Percentiles rank a stretch among this genome's conserved stretches.
Conservation (phyloP, 2,329 filamentous ascomycete genomes). For the Trichoderma polysporum region DNA sequence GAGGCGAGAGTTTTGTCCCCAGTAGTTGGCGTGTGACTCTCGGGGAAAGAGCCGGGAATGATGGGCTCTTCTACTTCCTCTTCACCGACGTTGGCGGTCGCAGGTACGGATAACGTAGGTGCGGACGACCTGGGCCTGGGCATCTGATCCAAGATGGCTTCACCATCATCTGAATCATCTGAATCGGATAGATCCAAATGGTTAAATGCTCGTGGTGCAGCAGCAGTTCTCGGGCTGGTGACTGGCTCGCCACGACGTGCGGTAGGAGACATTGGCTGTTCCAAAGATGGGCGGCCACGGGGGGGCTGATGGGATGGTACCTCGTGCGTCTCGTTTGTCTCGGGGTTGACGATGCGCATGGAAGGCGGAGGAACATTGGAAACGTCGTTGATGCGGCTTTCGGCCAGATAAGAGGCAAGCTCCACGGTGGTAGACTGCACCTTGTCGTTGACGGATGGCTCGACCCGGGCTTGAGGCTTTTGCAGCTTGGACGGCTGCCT, state of each 20-base stretch:
- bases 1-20: constrained; percentile 35
- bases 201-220: constrained; percentile 47
- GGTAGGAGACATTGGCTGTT: constrained; percentile 38
- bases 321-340: constrained; percentile 45
- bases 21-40: constrained; percentile 39
- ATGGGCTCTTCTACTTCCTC: constrained; percentile 34
- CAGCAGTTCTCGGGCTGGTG: constrained; percentile 51
- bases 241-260: constrained; percentile 34
- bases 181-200: constrained; percentile 71
- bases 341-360: constrained; percentile 59
- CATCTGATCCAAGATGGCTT: constrained; percentile 35
- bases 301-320: constrained; percentile 34
- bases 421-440: constrained; percentile 41
- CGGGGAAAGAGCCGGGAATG: constrained; percentile 43
- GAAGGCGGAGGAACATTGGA: constrained; percentile 56
- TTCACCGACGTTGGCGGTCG: constrained; percentile 23
- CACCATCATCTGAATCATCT: constrained; percentile 56
- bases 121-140: constrained; percentile 18
- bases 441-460: constrained; percentile 46
- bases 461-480: constrained; percentile 58
- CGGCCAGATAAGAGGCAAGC: constrained; percentile 44
- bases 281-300: constrained; percentile 27
- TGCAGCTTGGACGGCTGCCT: constrained; percentile 67
- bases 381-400: constrained; percentile 51
- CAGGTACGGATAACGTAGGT: constrained; percentile 22